Percentiles rank a stretch among this genome's conserved stretches.
phyloP scores from a whole-genome alignment of 148 eudicot species.

The Cornus kousa region DNA sequence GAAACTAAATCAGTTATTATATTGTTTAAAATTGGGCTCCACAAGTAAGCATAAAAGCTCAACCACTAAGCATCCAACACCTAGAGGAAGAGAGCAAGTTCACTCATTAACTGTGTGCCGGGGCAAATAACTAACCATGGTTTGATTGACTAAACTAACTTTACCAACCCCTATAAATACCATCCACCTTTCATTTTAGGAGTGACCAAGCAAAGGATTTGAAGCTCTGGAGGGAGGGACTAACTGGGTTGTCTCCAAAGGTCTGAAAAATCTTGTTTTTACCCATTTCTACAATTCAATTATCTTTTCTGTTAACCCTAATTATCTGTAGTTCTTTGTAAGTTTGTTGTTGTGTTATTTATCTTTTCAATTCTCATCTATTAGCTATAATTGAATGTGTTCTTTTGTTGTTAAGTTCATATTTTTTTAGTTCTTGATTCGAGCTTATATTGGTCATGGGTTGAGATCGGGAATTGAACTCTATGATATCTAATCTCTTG shows the following conservation, averaged over 20 bases:
- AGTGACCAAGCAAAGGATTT: not conserved
- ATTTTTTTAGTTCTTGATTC: no score
- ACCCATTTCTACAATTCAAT: not conserved
- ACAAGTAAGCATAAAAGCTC: not conserved
- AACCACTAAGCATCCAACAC: not conserved
- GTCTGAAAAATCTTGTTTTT: not conserved
- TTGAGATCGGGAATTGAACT: no score
- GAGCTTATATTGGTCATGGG: no score
- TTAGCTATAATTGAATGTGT: not conserved
- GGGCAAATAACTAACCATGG: conserved; percentile 11
- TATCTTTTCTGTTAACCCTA: not conserved
- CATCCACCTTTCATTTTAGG: not conserved
- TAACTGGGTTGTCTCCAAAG: not conserved
- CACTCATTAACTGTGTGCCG: not conserved
- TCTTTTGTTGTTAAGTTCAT: not conserved
- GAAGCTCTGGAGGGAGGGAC: not conserved
- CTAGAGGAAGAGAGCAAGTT: not conserved
- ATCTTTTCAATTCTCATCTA: no score
- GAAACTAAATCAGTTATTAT: no score
- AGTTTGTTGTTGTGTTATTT: no score
- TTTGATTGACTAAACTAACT: not conserved
- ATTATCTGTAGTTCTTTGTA: no score
- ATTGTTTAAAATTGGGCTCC: not conserved
- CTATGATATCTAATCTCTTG: no score
- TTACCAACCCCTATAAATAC: not conserved